Evolutionary conservation across 2,329 filamentous ascomycete genomes (phyloP).

Genomic region (Monosporascus sp.): DNA sequence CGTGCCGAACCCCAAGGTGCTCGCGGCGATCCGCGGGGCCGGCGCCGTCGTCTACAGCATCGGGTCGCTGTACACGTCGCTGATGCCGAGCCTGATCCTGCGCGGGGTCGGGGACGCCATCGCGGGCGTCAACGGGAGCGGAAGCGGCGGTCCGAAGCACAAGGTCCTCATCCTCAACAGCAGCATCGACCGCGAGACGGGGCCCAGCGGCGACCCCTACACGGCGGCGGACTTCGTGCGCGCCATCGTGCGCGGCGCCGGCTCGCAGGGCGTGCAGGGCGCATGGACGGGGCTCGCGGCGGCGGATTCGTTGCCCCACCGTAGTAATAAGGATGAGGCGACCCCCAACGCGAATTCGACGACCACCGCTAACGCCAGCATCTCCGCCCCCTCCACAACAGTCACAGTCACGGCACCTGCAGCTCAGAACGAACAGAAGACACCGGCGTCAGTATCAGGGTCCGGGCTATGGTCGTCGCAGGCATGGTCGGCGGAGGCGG

Average conservation of each 20-base stretch:
- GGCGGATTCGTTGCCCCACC: too few species aligned
- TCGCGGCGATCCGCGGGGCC: slow-evolving; percentile 60
- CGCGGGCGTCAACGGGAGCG: slow-evolving; percentile 11
- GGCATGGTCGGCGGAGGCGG: slow-evolving; percentile 18
- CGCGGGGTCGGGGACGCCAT: slow-evolving; percentile 65
- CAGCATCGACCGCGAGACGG: slow-evolving; percentile 79
- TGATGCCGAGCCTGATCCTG: slow-evolving; percentile 77
- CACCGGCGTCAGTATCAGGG: too few species aligned
- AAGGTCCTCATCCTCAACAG: slow-evolving; percentile 86
- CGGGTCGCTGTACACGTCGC: slow-evolving; percentile 86
- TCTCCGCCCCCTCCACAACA: too few species aligned
- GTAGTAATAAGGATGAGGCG: too few species aligned
- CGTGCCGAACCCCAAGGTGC: slow-evolving; percentile 73
- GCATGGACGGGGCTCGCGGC: too few species aligned
- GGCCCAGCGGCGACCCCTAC: slow-evolving; percentile 60
- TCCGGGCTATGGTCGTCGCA: background rate
- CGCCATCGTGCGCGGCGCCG: slow-evolving; percentile 70
- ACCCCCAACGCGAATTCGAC: too few species aligned
- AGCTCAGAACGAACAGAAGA: too few species aligned
- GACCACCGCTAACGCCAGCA: too few species aligned
- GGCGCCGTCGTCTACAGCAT: slow-evolving; percentile 83
- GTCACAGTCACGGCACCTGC: too few species aligned
- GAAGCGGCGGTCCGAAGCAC: slow-evolving; percentile 37
- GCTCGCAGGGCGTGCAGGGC: slow-evolving; percentile 46
- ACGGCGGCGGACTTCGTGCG: slow-evolving; percentile 75